A percentile compares a stretch with the other conserved stretches of the same genome.
Conservation (phyloP, 257 asterid species). For the Solanum clarkiae region DNA sequence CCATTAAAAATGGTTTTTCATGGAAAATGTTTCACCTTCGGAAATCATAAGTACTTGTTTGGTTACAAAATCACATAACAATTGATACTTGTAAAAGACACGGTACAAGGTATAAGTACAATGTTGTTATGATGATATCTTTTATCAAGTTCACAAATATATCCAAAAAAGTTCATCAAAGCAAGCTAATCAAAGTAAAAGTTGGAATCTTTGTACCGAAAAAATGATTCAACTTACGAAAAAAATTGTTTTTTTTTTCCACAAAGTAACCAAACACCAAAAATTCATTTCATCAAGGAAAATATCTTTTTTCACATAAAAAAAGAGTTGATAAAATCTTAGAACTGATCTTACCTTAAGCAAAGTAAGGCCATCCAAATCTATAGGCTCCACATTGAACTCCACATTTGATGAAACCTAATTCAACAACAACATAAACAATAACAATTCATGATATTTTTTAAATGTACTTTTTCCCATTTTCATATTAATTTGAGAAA, state of each 20-base stretch:
- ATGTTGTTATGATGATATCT: not conserved
- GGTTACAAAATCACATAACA: not conserved
- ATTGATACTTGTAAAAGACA: not conserved
- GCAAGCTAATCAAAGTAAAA: not conserved
- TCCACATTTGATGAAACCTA: conserved; percentile 44
- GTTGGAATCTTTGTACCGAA: not conserved
- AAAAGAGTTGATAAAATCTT: not conserved
- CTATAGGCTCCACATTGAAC: conserved; percentile 51
- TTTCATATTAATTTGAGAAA: not conserved
- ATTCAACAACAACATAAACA: not conserved
- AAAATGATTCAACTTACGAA: not conserved
- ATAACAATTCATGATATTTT: not conserved
- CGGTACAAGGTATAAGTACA: not conserved
- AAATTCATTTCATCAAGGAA: not conserved
- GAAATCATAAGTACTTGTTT: not conserved
- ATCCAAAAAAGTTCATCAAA: not conserved
- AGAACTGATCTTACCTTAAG: conserved; percentile 39
- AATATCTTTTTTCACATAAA: not conserved
- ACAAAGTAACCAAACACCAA: not conserved
- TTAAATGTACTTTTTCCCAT: not conserved
- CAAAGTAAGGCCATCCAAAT: conserved; percentile 55
- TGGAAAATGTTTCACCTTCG: not conserved
- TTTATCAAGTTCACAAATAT: not conserved
- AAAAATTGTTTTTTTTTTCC: too few species aligned
- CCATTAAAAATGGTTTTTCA: not conserved